Conservation (phyloP, 169 alveolate species). For the Eimeria zaria region DNA sequence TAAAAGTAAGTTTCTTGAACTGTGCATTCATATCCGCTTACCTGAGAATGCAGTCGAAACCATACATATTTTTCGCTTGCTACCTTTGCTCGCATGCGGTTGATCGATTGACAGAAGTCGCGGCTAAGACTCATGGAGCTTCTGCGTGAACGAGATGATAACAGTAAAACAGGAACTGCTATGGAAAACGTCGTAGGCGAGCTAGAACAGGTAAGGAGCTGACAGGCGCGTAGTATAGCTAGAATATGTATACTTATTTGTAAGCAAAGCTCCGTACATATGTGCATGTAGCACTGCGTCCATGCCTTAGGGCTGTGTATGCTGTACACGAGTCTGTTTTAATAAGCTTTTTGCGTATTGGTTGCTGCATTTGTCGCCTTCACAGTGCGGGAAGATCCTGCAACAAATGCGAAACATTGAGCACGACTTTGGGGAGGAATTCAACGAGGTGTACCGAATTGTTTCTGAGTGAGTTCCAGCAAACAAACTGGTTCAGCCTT, state of each 20-base stretch:
- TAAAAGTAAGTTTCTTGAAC: neutral
- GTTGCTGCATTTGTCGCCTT: neutral
- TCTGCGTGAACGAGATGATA: conserved; percentile 1
- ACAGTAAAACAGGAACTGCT: neutral
- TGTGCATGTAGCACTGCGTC: neutral
- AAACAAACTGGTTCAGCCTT: neutral
- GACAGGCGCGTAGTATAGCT: too few relatives aligned
- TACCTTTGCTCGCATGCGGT: neutral
- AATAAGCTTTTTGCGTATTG: neutral
- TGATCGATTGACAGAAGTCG: neutral
- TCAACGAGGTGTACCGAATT: conserved; percentile 17
- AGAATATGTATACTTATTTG: neutral
- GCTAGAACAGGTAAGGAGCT: conserved; percentile 21
- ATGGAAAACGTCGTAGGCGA: conserved; percentile 56
- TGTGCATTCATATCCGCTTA: neutral
- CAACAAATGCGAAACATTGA: conserved; percentile 17
- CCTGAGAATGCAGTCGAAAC: neutral
- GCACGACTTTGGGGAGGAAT: conserved; percentile 31
- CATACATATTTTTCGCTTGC: neutral
- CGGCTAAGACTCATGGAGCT: conserved; percentile 51
- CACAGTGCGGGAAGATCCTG: conserved; percentile 40
- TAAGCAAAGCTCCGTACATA: neutral
- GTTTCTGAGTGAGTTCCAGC: conserved; percentile 23
- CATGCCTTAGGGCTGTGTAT: neutral
- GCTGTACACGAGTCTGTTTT: too few relatives aligned